A percentile compares a stretch with the other conserved stretches of the same genome.
Evolutionary conservation across 148 eudicot species (phyloP).

Genomic region (Agrostemma githago): DNA sequence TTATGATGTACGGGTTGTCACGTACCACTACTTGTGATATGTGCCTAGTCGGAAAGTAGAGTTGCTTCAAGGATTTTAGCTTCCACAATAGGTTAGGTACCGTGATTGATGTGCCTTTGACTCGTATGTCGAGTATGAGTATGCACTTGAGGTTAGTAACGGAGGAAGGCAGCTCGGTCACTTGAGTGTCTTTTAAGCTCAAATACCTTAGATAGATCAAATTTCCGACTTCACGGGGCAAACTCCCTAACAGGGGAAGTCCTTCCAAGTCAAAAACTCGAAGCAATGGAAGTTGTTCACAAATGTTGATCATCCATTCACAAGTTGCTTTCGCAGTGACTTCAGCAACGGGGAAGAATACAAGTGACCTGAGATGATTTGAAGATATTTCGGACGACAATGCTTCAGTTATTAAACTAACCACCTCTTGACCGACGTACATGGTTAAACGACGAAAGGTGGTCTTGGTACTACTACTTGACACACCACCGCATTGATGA

Average conservation of each 20-base stretch:
- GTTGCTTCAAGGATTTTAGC: constrained; percentile 12
- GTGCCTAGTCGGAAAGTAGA: constrained; percentile 18
- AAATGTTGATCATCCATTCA: no score
- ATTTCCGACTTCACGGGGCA: constrained; percentile 22
- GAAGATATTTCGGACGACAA: no score
- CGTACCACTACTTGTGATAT: no score
- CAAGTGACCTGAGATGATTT: no score
- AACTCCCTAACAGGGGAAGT: not conserved
- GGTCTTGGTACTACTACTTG: no score
- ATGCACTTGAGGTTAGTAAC: constrained; percentile 19
- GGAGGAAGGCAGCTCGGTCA: constrained; percentile 18
- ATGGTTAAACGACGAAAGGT: no score
- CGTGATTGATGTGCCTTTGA: constrained; percentile 18
- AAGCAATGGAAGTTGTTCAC: not conserved
- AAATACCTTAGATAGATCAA: constrained; percentile 31
- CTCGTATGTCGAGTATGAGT: constrained; percentile 30
- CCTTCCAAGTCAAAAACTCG: constrained; percentile 30
- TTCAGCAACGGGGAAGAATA: no score
- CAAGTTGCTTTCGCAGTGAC: no score
- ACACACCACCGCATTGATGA: no score
- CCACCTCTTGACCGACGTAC: no score
- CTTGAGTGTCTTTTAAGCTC: constrained; percentile 23
- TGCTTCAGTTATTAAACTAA: no score
- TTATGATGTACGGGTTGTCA: no score
- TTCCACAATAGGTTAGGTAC: constrained; percentile 15